These are phyloP conservation scores for Aphanomyces stellatus DNA, from an alignment of 352 stramenopile genomes.

Conservation along the genomic window DNA sequence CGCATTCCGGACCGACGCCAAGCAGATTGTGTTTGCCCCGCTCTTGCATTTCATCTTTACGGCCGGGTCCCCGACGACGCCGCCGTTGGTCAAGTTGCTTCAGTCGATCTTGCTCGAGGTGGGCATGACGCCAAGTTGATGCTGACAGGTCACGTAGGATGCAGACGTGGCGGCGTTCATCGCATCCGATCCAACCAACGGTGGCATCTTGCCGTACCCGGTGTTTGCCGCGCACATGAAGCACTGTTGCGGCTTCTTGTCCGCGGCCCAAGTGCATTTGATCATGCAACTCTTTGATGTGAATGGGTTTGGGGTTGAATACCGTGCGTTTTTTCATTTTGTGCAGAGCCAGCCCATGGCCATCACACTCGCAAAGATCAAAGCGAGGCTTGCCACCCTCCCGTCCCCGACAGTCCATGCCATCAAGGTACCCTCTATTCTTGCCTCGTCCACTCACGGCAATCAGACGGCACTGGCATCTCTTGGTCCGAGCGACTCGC, in stretches of 20 bases:
- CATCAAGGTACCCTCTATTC: not conserved
- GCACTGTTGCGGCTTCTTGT: not conserved
- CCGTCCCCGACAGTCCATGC: not conserved
- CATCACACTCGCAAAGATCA: slow-evolving; percentile 1
- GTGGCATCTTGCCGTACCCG: not conserved
- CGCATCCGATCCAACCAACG: not conserved
- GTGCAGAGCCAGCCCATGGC: not conserved
- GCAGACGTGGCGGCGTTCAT: not conserved
- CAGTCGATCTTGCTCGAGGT: slow-evolving; percentile 5
- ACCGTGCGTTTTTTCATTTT: slow-evolving; percentile 7
- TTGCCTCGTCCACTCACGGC: too few species aligned
- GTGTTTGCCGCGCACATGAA: not conserved
- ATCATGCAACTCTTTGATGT: slow-evolving; percentile 11
- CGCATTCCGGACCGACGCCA: not conserved
- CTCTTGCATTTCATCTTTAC: slow-evolving; percentile 4
- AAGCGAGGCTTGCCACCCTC: not conserved
- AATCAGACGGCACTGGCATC: slow-evolving; percentile 1
- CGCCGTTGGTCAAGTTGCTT: slow-evolving; percentile 2
- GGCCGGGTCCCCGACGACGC: not conserved
- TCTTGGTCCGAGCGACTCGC: not conserved
- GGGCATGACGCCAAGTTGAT: not conserved
- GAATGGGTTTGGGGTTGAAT: slow-evolving; percentile 8
- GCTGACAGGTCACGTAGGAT: not conserved
- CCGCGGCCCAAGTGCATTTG: not conserved
- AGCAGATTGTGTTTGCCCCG: not conserved